Base-by-base conservation (phyloP, 352 stramenopile genomes). In the Blastocystis hominis region DNA sequence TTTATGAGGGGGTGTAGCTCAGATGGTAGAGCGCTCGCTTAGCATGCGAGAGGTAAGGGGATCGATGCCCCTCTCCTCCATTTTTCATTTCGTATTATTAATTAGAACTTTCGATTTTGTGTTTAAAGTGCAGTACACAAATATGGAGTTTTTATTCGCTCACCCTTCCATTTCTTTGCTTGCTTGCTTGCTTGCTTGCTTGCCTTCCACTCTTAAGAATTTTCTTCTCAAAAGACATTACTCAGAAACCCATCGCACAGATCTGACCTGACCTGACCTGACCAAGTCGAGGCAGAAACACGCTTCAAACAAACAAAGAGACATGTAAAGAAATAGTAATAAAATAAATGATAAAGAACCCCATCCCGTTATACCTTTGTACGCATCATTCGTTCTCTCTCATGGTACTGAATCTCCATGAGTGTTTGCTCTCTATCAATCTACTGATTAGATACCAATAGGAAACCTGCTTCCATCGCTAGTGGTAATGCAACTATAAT, bases 11-110 rank as follows among this genome's bases (percentile, higher is more conserved):
- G 72, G 72, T 84, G 72, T 84, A 84, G 72, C 72, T 84, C 72
- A 84, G 72, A 84, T 84, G 72, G 72, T 84, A 84, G 72, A 84
- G 72, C 72, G 72, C 72, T 84, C 72, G 72, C 72, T 84, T 84
- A 84, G 72, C 72, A 84, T 84, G 72, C 72, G 72, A 84, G 72
- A 84, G 72, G 72, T 84, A 84, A 84, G 72, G 72, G 72, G 72
- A 84, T 84, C 72, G 72, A 84, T 84, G 54, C 72, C 72, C 72
- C 72, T 84, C 72, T 84, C 72, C 72, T 84, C 72, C 72, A 84
- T n/a, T 47, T 69, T 84, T 68, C 66, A 38, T 44, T 81, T 78
- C 24, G 24, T 30, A 30, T 30, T 30, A 30, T 30, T 30, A 30
- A 30, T 30, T 86, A 30, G 24, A 30, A 30, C 24, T 30, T 30